Evolutionary conservation across 1,284 basidiomycete species (phyloP), one percentile per base, ranked within the genome.

Genomic region (Cryptococcus hybrid): DNA sequence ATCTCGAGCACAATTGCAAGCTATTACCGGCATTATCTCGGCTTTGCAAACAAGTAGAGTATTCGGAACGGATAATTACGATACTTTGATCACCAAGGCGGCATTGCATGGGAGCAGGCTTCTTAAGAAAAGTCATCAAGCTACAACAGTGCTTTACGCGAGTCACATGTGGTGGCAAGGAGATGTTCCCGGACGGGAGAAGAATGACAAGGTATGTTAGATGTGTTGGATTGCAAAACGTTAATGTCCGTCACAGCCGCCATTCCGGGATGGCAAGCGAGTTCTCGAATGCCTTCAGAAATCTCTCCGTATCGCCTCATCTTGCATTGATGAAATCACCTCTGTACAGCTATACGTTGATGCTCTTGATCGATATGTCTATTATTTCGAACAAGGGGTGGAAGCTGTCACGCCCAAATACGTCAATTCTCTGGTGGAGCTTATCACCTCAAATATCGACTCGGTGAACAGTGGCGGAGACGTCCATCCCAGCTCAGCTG

Each of bases 151-250:
- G n/a, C 86, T 89, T 52, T 82, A 93, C 44, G 93, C 93, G 2
- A 94, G 91, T 74, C 93, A 97, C 79, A 80, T 96, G 70, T 96
- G 92, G 92, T 97, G 92, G 92, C 93, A 97, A 74, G 88, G 89
- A 62, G 82, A 82, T 63, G 71, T 76, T 12, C 71, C 74, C 2
- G 80, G 80, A 56, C 58, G 80, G 24, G 74, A 79, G 18, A 82
- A 82, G 55, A 81, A 80, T 39, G 77, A 78, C 51, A 79, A 79
- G 67, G 80, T 80, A 39, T 11, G n/a, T 7, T 47, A n/a, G 49
- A 1, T 12, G 7, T 18, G 7, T 52, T 30, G 4, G 5, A n/a
- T 34, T n/a, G 5, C 11, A 35, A 9, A n/a, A 13, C 13, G 35
- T 24, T n/a, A 1, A 57, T 15, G 43, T 36, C 42, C n/a, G 47